Base-by-base conservation (phyloP, 75 land plant species). In the Picea glauca region DNA sequence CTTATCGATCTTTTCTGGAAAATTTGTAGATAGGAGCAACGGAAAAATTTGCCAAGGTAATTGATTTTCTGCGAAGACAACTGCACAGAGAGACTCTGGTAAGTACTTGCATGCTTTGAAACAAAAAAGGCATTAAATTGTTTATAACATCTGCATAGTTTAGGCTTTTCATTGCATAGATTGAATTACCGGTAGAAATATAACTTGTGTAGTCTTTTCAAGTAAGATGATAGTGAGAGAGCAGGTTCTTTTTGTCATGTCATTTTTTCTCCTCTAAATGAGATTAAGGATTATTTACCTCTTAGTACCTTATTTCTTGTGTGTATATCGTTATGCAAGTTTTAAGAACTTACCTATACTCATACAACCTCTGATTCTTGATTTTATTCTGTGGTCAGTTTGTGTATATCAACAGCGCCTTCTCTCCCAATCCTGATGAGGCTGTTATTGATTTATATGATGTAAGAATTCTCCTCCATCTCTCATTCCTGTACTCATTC, bases 371-470 rank as follows among this genome's bases (percentile, higher is more conserved):
- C 56, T 30, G 23, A 75, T 75, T 54, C 30, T 75, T 75, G 59
- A 26, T 75, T 54, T 58, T 8, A 30, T 58, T 30, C 50, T 43
- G 43, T 70, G 26, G 17, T 21, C 83, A 95, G 98, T 96, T 96
- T 88, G 91, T 96, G 11, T 96, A 92, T 81, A 89, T 96, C 38
- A 92, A 94, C 84, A 94, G 94, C 84, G 90, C 94, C 2, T 96
- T 96, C 59, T 94, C 97, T 4, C 98, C 94, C 46, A 93, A 86
- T 77, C 98, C 98, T 12, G 96, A 96, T 82, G 98, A 93, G 62
- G 68, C 81, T 54, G 88, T 96, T 18, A 87, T 82, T 70, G 96
- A 96, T 80, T 84, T 96, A 5, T 96, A 88, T 79, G 95, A 90
- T 84, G 98, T 95, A 86, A 84, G 89, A 57, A 61, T 46, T 61